Evolutionary conservation across 179 eudicot species (phyloP), one percentile per base, ranked within the genome.

Genomic region (Amaranthus tricolor): DNA sequence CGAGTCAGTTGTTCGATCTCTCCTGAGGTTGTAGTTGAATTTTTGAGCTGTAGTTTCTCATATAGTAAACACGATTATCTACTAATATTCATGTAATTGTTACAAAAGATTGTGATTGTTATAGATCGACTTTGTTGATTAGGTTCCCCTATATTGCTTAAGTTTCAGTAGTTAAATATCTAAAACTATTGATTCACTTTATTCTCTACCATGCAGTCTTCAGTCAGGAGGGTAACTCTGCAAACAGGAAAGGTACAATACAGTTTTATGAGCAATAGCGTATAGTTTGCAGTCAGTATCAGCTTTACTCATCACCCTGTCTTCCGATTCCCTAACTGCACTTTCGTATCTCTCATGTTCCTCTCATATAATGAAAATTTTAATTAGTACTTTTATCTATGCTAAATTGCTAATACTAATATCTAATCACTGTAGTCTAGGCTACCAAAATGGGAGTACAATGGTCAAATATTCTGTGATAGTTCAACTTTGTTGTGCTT

Each of bases 161-260:
- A 62, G 66, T 52, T 5, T 70, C 19, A 58, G 31, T 43, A 47
- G 12, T 47, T 66, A 14, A 54, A 12, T 58, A 15, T 43, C 59
- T 56, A 9, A 31, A 31, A 31, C 40, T 31, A 31, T 60, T 40
- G 11, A 53, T 60, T 78, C 44, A 73, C 74, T 56, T n/a, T 71
- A 20, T n/a, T 12, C 78, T 77, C 70, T 17, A 76, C 62, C 50
- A 81, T 86, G 85, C 96, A 94, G 98, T 94, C 98, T 71, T 81
- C 97, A 17, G 88, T 94, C 71, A 88, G 98, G 74, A 90, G 79
- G 86, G 98, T 92, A 59, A 86, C 79, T 68, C 82, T 94, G 75
- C 85, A 76, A 77, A 85, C 92, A n/a, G 97, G 98, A 57, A 85
- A 92, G 98, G 98, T 94, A 89, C 56, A 61, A 51, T 7, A 61